Evolutionary conservation across 176 grass and related monocot species (phyloP).

Genomic region (Triticum monococcum): DNA sequence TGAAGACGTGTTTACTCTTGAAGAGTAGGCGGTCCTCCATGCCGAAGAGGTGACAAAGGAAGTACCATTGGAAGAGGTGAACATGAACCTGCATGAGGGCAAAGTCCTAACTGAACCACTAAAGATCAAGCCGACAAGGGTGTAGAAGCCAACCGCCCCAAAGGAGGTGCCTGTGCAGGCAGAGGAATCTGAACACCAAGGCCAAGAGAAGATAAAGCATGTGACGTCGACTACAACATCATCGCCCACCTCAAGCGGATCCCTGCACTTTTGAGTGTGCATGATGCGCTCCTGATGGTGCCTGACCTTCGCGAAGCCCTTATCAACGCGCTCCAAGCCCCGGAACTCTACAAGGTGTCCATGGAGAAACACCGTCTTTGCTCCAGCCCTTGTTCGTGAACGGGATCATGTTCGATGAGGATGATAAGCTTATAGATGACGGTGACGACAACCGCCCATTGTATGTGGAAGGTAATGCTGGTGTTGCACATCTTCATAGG

Average conservation of each 20-base stretch:
- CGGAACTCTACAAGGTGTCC: too few relatives aligned
- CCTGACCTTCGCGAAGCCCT: background rate
- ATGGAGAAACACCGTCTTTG: background rate
- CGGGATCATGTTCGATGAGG: too few relatives aligned
- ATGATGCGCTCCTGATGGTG: background rate
- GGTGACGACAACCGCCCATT: background rate
- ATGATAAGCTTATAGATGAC: background rate
- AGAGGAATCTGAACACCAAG: too few relatives aligned
- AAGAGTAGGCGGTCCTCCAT: too few relatives aligned
- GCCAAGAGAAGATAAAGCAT: too few relatives aligned
- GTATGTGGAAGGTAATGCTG: background rate
- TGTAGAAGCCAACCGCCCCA: background rate
- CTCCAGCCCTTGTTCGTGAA: background rate
- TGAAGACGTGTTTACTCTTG: background rate
- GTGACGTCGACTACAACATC: background rate
- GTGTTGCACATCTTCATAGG: too few relatives aligned
- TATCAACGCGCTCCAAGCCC: too few relatives aligned
- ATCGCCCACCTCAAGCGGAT: background rate
- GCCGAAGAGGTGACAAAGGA: background rate
- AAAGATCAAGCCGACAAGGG: background rate
- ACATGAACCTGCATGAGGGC: background rate
- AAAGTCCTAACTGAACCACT: background rate
- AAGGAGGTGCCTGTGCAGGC: background rate
- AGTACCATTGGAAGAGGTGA: background rate
- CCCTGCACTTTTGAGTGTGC: background rate